Conservation (phyloP, 495 filamentous ascomycete species). For the Penicillium atrosanguineum region DNA sequence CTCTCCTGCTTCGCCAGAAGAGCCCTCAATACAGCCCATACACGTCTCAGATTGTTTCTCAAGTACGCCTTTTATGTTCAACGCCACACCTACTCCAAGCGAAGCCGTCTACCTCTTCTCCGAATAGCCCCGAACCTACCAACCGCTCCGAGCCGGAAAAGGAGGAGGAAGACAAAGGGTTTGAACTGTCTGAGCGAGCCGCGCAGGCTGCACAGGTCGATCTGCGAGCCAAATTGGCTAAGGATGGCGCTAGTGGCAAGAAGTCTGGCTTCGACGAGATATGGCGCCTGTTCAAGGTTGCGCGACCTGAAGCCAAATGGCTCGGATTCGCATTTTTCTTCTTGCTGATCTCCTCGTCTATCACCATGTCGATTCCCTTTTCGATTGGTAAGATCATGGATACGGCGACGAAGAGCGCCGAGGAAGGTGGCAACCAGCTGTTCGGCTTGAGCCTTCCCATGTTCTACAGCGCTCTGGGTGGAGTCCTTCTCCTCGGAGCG, state of each 20-base stretch:
- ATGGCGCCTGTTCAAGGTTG: slow-evolving; percentile 85
- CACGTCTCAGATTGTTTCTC: slow-evolving; percentile 20
- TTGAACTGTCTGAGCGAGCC: slow-evolving; percentile 72
- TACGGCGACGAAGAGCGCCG: slow-evolving; percentile 61
- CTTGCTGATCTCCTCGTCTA: slow-evolving; percentile 79
- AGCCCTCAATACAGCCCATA: slow-evolving; percentile 8
- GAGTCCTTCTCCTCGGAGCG: slow-evolving; percentile 69
- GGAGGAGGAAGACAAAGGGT: slow-evolving; percentile 47
- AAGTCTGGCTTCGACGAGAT: slow-evolving; percentile 71
- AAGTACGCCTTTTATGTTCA: slow-evolving; percentile 29
- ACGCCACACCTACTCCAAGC: slow-evolving; percentile 28
- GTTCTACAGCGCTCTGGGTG: slow-evolving; percentile 74
- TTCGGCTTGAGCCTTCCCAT: slow-evolving; percentile 73
- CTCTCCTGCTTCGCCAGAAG: slow-evolving; percentile 18
- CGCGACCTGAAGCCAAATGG: slow-evolving; percentile 74
- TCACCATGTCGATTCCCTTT: slow-evolving; percentile 94
- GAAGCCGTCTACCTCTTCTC: slow-evolving; percentile 16
- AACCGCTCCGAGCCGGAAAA: slow-evolving; percentile 18
- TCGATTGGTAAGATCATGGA: slow-evolving; percentile 96
- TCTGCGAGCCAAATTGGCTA: slow-evolving; percentile 78
- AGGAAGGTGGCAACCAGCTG: slow-evolving; percentile 51
- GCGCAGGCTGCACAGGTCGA: slow-evolving; percentile 87
- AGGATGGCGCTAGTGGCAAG: slow-evolving; percentile 65
- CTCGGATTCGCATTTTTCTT: slow-evolving; percentile 79
- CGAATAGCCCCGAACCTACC: slow-evolving; percentile 13